phyloP scores from a whole-genome alignment of 768 basidiomycete genomes.

The Lactifluus hygrophoroides region DNA sequence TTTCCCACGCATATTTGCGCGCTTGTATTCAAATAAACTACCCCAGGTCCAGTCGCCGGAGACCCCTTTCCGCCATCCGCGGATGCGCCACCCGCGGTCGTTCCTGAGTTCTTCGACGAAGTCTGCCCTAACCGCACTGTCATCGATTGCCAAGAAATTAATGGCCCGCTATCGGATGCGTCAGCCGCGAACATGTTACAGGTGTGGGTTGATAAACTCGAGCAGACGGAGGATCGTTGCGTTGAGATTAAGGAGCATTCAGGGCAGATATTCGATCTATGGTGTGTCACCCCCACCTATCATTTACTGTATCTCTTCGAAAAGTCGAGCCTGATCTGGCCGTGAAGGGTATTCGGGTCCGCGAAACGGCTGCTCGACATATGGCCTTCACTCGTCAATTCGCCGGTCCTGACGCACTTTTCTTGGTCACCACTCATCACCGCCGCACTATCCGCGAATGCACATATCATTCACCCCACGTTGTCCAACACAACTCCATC shows the following conservation, averaged over 20 bases:
- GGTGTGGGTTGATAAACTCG: conserved; percentile 32
- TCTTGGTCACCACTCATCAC: conserved; percentile 32
- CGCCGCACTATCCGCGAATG: conserved; percentile 28
- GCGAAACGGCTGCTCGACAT: conserved; percentile 29
- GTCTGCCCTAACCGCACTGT: conserved; percentile 34
- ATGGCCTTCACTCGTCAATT: conserved; percentile 29
- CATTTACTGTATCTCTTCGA: background rate
- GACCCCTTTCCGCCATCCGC: conserved; percentile 30
- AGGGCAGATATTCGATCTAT: conserved; percentile 29
- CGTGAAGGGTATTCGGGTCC: conserved; percentile 28
- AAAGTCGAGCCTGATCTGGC: background rate
- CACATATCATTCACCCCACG: conserved; percentile 18
- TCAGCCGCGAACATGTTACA: conserved; percentile 29
- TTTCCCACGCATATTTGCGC: background rate
- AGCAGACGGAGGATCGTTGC: conserved; percentile 32
- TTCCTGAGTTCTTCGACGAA: conserved; percentile 31
- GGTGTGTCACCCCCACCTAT: too few species aligned
- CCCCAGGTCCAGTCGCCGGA: conserved; percentile 37
- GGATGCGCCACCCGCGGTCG: conserved; percentile 30
- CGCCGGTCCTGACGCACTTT: conserved; percentile 31
- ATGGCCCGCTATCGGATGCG: conserved; percentile 23
- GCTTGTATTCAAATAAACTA: background rate
- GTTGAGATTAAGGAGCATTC: conserved; percentile 32
- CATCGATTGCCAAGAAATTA: conserved; percentile 26
- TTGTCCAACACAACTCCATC: conserved; percentile 2